Conservation (phyloP, 2,329 filamentous ascomycete genomes). For the Apiospora arundinis region DNA sequence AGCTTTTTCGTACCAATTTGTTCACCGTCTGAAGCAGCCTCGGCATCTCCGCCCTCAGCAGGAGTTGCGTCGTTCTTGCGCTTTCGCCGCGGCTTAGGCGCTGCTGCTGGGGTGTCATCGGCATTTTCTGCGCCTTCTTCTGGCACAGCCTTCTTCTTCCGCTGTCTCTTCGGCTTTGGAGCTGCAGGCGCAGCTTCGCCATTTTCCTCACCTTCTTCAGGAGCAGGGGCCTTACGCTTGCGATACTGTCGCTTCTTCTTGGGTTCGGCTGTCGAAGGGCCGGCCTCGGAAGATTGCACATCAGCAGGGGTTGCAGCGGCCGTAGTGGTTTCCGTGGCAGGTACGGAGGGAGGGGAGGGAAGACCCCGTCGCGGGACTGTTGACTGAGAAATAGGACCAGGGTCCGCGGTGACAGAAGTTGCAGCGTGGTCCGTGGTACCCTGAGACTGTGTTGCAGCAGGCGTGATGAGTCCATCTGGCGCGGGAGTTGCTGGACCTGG, state of each 20-base stretch:
- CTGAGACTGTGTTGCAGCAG: background rate
- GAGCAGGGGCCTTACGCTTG: constrained; percentile 35
- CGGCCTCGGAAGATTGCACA: constrained; percentile 1
- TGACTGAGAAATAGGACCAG: background rate
- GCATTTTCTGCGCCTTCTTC: constrained; percentile 16
- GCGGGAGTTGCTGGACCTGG: background rate
- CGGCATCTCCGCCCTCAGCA: constrained; percentile 29
- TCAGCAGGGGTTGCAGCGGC: background rate
- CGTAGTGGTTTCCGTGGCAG: background rate
- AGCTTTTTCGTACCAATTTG: constrained; percentile 31
- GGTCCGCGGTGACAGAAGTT: background rate
- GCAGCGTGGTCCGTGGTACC: background rate
- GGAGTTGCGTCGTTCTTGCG: constrained; percentile 33
- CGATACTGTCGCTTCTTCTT: constrained; percentile 34
- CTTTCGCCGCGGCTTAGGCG: constrained; percentile 41
- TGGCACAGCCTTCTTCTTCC: constrained; percentile 31
- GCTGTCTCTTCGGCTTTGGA: constrained; percentile 41
- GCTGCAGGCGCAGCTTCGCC: constrained; percentile 24
- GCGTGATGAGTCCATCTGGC: background rate
- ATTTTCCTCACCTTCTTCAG: constrained; percentile 26
- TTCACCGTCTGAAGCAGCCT: constrained; percentile 34
- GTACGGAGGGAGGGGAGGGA: background rate
- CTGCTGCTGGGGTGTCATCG: constrained; percentile 19
- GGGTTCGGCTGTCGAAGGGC: constrained; percentile 12
- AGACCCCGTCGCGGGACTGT: background rate